Evolutionary conservation across 2,329 filamentous ascomycete species (phyloP), one percentile per base, ranked within the genome.

Genomic region (Aspergillus pseudotamarii): DNA sequence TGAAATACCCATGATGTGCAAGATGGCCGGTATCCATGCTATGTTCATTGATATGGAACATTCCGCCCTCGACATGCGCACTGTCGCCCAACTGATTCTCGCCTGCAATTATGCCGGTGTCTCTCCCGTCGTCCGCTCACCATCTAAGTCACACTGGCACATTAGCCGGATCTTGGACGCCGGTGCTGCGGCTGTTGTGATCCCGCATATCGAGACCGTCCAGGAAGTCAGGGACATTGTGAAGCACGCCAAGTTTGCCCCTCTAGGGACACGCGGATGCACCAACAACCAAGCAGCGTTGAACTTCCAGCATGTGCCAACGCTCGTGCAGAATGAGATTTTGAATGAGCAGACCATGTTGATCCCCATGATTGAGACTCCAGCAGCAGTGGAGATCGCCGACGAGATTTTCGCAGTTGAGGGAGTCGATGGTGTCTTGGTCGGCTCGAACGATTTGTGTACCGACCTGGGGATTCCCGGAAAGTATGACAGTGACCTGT

Each of bases 21-120:
- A 79, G 61, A 79, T 74, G 58, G 78, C 80, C 12, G 79, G 79
- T 9, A 75, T 80, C 57, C 74, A 81, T 56, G 79, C 75, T 46
- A 72, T 82, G 45, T 75, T 82, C 61, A 77, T 83, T 61, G 80
- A 83, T 59, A 79, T 82, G 77, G 80, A 83, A 63, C 81, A 82
- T 63, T 79, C 77, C 3, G 68, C 76, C 2, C 70, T 82, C 34
- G 73, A 76, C 60, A 68, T 82, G 23, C 73, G 75, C 63, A 68
- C 72, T 0, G 73, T 75, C 9, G 67, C 71, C 19, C 79, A 81
- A 61, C 71, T 82, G 12, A 75, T 75, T 57, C 72, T 80, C 6
- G 79, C 80, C 21, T 76, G 73, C 57, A 72, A 76, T 36, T 78
- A 76, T 57, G 78, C 73, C 46, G 78, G 38, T 41, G 38, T 41